A percentile compares a stretch with the other conserved stretches of the same genome.
Conservation (phyloP, 2,329 filamentous ascomycete species). For the Talaromyces sp. region DNA sequence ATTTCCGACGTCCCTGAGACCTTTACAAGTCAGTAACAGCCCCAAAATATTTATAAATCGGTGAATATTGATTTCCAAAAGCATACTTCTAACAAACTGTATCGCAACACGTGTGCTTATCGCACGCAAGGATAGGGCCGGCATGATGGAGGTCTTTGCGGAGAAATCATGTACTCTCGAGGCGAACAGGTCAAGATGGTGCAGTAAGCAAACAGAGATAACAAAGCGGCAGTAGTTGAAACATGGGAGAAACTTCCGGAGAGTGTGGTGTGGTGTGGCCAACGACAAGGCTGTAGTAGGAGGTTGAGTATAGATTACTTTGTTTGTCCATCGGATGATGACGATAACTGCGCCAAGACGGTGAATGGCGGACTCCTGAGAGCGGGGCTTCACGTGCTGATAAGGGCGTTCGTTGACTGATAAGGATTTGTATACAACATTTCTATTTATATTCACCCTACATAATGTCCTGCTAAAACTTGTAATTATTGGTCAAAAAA, state of each 20-base stretch:
- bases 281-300: neutral
- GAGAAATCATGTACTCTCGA: neutral
- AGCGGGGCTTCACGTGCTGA: neutral
- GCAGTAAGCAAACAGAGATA: neutral
- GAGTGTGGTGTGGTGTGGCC: neutral
- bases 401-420: neutral
- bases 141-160: constrained; percentile 4
- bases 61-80: neutral
- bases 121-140: constrained; percentile 11
- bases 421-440: neutral
- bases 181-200: constrained; percentile 3
- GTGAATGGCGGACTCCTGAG: neutral
- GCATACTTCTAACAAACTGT: constrained; percentile 11
- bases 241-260: neutral
- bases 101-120: constrained; percentile 12
- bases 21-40: constrained; percentile 22
- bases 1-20: constrained; percentile 65
- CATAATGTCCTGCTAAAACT: too few relatives aligned
- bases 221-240: neutral
- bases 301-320: neutral
- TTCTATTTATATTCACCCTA: neutral
- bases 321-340: neutral
- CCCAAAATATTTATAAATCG: neutral
- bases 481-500: too few relatives aligned
- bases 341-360: neutral